Base-by-base conservation (phyloP, 805 yeast genomes). In the Candida nanaspora region DNA sequence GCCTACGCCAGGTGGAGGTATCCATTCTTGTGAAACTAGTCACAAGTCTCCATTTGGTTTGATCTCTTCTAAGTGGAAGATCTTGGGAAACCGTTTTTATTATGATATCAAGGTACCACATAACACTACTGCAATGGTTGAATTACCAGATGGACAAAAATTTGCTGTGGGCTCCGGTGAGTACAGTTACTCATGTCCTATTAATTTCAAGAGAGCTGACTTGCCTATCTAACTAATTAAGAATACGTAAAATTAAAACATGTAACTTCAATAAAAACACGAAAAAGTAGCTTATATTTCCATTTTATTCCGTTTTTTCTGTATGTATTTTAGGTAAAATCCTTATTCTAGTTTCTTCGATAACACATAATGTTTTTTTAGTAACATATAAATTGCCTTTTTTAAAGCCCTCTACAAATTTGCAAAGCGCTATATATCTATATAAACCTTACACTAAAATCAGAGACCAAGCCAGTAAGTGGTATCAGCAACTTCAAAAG, bases 1-100 rank as follows among this genome's bases (percentile, higher is more conserved):
- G 33, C 55, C 55, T 8, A 28, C 26, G 23, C 45, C 42, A 3
- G 48, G 48, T 13, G 47, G 47, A 11, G 45, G 37, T 10, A 11
- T 47, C 19, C 46, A 34, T 7, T 35, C 18, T 19, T 38, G 43
- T 23, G 34, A 28, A 34, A 39, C 49, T 9, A 29, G 32, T 23
- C 49, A 47, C 25, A 35, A 27, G 13, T 41, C 46, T 6, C 38
- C 42, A 11, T 43, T 37, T 33, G 51, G 51, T n/a, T 33, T 36
- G 32, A 32, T 46, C 22, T 29, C 14, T n/a, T 39, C 45, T 9
- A 39, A 35, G 13, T 47, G 51, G 51, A 28, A 22, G 15, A 35
- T 46, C 18, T 35, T 41, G 15, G 44, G 32, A 13, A 36, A 33
- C 16, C 25, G 7, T 6, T 47, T 47, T 33, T 19, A 21, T 29